Base-by-base conservation (phyloP, 192 early-diverging fungal genomes). In the Coemansia sp. region DNA sequence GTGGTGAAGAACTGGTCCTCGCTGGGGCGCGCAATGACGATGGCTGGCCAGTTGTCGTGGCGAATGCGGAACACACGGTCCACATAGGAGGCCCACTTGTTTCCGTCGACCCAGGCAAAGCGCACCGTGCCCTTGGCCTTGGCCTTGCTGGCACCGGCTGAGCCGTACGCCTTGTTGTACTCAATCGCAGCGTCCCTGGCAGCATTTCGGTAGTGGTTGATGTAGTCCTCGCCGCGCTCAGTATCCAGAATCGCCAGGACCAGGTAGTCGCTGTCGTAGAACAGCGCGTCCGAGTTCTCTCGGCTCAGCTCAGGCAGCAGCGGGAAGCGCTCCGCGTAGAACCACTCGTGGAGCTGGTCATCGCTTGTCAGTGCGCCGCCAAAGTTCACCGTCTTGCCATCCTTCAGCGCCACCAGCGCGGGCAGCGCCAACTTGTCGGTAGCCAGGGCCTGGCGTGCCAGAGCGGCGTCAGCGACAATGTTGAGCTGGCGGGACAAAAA, bases 261-360 rank as follows among this genome's bases (percentile, higher is more conserved):
- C 1, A 94, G 71, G 53, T 87, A 75, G 47, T 86, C 83, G 20
- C 87, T 76, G 49, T 88, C 83, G 32, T 88, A 84, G 67, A 96
- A 82, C 67, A 93, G 84, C 2, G 85, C 80, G 36, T 90, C 87
- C 15, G 91, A 82, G 63, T 93, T 94, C 27, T 82, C 79, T 57
- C 85, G 80, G n/a, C 77, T 82, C 17, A 96, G 65, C 35, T 85
- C 73, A 2, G 90, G 80, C 11, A 92, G 85, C 25, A 92, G 65
- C 14, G 92, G 87, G 62, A 86, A 84, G 46, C 89, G 88, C 72
- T 91, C 86, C 36, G 67, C 75, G 17, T 86, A 76, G 57, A 93
- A 87, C 87, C 88, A 92, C 56, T 79, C 73, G 57, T 82, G 79
- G 15, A 89, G 60, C 20, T 68, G 37, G 40, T 77, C 74, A n/a